Evolutionary conservation across 208 protist genomes (phyloP).

Genomic region (Herpetomonas tarakana): DNA sequence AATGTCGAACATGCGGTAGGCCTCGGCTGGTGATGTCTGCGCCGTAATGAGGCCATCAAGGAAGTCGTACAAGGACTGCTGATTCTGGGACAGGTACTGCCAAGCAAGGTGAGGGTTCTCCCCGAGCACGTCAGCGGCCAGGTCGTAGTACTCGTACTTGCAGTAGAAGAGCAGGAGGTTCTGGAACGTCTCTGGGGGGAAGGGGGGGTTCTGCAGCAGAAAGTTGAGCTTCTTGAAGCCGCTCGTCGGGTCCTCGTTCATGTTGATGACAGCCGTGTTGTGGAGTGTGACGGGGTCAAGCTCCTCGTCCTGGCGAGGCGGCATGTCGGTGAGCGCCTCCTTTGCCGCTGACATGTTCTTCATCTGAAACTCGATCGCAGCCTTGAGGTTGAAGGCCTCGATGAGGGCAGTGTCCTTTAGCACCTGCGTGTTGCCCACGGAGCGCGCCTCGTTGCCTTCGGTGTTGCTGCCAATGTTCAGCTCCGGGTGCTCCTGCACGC

Average conservation of each 20-base stretch:
- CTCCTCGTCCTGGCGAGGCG: slow-evolving; percentile 94
- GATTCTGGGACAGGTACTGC: slow-evolving; percentile 91
- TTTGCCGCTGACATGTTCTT: slow-evolving; percentile 90
- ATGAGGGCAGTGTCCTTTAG: slow-evolving; percentile 95
- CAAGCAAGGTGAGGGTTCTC: slow-evolving; percentile 94
- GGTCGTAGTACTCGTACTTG: slow-evolving; percentile 95
- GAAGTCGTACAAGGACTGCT: slow-evolving; percentile 94
- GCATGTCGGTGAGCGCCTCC: slow-evolving; percentile 97
- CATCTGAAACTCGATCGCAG: slow-evolving; percentile 95
- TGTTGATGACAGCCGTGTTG: slow-evolving; percentile 97
- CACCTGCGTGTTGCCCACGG: slow-evolving; percentile 94
- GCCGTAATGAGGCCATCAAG: slow-evolving; percentile 94
- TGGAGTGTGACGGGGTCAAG: slow-evolving; percentile 97
- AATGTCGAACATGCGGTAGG: slow-evolving; percentile 96
- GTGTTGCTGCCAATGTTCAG: slow-evolving; percentile 92
- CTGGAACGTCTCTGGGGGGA: slow-evolving; percentile 96
- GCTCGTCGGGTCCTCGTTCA: slow-evolving; percentile 92
- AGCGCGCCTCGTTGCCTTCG: slow-evolving; percentile 91
- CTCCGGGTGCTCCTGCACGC: slow-evolving; percentile 95
- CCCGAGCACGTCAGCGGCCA: slow-evolving; percentile 95
- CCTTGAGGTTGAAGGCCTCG: slow-evolving; percentile 98
- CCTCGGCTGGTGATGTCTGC: slow-evolving; percentile 94
- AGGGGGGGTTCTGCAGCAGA: slow-evolving; percentile 93
- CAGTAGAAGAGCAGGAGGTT: slow-evolving; percentile 97
- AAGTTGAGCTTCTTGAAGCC: slow-evolving; percentile 97